Evolutionary conservation across 2,329 filamentous ascomycete genomes (phyloP).

Genomic region (Pseudogymnoascus verrucosus): DNA sequence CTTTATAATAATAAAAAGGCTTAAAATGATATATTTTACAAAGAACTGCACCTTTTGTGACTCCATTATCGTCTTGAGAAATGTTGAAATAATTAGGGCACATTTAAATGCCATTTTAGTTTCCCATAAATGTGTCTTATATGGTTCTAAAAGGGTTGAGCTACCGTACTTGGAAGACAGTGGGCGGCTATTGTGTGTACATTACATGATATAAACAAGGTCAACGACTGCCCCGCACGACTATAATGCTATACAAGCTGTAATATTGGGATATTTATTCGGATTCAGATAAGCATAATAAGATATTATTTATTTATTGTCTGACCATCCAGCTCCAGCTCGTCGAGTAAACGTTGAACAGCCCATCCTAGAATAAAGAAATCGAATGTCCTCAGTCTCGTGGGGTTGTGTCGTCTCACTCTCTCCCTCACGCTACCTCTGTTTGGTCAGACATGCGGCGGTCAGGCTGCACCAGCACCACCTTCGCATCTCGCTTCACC

Average conservation of each 20-base stretch:
- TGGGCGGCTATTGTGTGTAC: not conserved
- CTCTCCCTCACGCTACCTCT: not conserved
- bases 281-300: not conserved
- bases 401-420: not conserved
- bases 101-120: not conserved
- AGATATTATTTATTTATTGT: not conserved
- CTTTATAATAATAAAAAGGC: not conserved
- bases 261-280: not conserved
- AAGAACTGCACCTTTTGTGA: not conserved
- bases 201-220: conserved; percentile 2
- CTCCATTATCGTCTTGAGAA: not conserved
- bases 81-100: not conserved
- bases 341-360: not conserved
- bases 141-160: not conserved
- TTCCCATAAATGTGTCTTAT: not conserved
- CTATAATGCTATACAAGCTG: not conserved
- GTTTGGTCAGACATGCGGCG: conserved; percentile 6
- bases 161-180: not conserved
- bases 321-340: not conserved
- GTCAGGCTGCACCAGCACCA: conserved; percentile 7
- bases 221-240: conserved; percentile 1
- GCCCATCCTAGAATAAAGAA: conserved; percentile 1
- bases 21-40: not conserved
- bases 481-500: conserved; percentile 6
- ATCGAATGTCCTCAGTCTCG: conserved; percentile 1